These are phyloP conservation scores for Nannochloropsis limnetica DNA, from an alignment of 352 stramenopile genomes.

Conservation along the genomic window DNA sequence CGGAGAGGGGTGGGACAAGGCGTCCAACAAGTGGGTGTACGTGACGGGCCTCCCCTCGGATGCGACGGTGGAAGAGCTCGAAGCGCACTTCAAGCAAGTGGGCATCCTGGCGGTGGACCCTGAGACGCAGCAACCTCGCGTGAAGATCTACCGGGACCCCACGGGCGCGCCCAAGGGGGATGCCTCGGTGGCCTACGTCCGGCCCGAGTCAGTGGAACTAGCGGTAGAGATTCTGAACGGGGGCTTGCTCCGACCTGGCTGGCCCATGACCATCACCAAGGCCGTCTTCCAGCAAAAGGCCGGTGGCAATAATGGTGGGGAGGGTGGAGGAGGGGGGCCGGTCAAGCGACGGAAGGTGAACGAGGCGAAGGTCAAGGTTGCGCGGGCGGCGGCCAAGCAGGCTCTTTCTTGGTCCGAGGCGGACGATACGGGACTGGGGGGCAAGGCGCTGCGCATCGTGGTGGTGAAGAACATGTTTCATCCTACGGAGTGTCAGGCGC, in stretches of 20 bases:
- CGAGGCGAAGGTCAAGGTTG: constrained; percentile 70
- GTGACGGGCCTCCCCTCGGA: constrained; percentile 84
- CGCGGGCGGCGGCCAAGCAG: constrained; percentile 59
- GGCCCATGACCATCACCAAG: constrained; percentile 43
- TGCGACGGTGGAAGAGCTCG: constrained; percentile 76
- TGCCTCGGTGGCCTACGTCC: constrained; percentile 86
- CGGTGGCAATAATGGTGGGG: neutral
- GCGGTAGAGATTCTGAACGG: constrained; percentile 82
- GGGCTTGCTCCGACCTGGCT: constrained; percentile 50
- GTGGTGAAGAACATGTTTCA: constrained; percentile 91
- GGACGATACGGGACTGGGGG: constrained; percentile 76
- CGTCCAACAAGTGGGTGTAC: constrained; percentile 78
- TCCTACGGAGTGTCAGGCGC: constrained; percentile 66
- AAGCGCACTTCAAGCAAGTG: constrained; percentile 78
- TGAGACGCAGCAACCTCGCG: constrained; percentile 75
- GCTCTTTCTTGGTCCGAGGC: constrained; percentile 85
- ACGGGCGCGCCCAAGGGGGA: constrained; percentile 81
- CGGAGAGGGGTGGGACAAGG: constrained; percentile 41
- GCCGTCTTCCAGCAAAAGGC: constrained; percentile 47
- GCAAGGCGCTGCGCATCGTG: constrained; percentile 81
- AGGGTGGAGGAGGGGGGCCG: constrained; percentile 57
- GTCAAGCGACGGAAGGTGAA: constrained; percentile 70
- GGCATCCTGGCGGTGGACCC: constrained; percentile 87
- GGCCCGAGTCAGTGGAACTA: constrained; percentile 82
- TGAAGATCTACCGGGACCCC: constrained; percentile 78